phyloP scores from a whole-genome alignment of 192 early-diverging fungal species.

The Rhizoclosmatium globosum region DNA sequence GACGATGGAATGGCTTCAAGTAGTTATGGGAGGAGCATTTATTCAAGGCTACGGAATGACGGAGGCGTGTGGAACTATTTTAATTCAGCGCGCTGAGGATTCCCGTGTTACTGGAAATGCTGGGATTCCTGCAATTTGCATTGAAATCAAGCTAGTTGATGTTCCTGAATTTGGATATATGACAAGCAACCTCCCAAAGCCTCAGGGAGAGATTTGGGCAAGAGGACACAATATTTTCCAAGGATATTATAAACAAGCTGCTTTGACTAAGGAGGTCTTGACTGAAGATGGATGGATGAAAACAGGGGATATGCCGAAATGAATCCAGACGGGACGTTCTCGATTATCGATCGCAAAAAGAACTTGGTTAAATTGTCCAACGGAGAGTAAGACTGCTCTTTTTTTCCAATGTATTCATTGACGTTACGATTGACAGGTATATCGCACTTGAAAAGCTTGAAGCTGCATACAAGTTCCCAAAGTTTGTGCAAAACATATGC shows the following conservation, averaged over 20 bases:
- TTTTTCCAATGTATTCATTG: not conserved
- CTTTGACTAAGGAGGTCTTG: slow-evolving; percentile 70
- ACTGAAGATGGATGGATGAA: slow-evolving; percentile 85
- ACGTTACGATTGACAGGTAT: slow-evolving; percentile 35
- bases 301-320: slow-evolving; percentile 91
- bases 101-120: slow-evolving; percentile 58
- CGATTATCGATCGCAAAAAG: slow-evolving; percentile 91
- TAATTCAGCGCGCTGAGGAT: slow-evolving; percentile 53
- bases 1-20: slow-evolving; percentile 85
- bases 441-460: slow-evolving; percentile 96
- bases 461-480: slow-evolving; percentile 81
- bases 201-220: slow-evolving; percentile 85
- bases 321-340: slow-evolving; percentile 77
- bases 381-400: slow-evolving; percentile 65
- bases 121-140: slow-evolving; percentile 77
- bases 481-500: slow-evolving; percentile 76
- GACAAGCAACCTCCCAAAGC: slow-evolving; percentile 39
- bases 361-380: slow-evolving; percentile 92
- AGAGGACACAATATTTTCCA: slow-evolving; percentile 80
- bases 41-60: slow-evolving; percentile 87
- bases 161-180: slow-evolving; percentile 52
- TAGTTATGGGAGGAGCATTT: slow-evolving; percentile 79
- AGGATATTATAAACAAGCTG: slow-evolving; percentile 82
- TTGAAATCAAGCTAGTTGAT: slow-evolving; percentile 82
- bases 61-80: not conserved